Evolutionary conservation across 768 basidiomycete species (phyloP), one percentile per base, ranked within the genome.

Genomic region (Psilocybe cyanescens): DNA sequence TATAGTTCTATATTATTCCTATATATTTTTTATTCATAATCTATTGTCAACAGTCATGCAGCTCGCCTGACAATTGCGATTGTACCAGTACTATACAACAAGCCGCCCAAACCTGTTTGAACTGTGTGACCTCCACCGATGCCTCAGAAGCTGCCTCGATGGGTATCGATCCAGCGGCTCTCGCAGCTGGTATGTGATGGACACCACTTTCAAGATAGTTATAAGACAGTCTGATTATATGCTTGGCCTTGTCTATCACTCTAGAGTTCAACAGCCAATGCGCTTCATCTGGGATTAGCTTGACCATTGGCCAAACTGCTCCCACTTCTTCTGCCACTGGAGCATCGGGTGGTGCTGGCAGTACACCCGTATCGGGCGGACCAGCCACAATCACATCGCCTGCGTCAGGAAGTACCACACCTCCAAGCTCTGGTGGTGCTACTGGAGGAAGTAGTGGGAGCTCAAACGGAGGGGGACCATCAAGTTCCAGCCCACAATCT

Each of bases 201-300:
- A 35, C 41, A 1, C 41, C 12, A 44, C 11, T 11, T 35, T 6
- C 7, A 35, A 35, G 33, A 44, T 8, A 44, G n/a, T 44, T 8
- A 8, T 14, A 39, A 8, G 7, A 8, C 8, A 39, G 41, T 12
- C 41, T 44, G 14, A 44, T 12, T 4, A 44, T 44, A n/a, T 14
- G n/a, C 4, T 8, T 11, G 29, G 1, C 14, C 29, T 46, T 46
- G 3, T 31, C 19, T 55, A 3, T 19, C 24, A 24, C 11, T 44
- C 41, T 12, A 56, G 55, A 56, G 14, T 56, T 56, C 44, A 56
- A 56, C 24, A 29, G 17, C n/a, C 29, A 45, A 46, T 56, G 55
- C 17, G 16, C 41, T 16, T 5, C 55, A 16, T n/a, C 44, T 2
- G 39, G 41, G 41, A 16, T 56, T 19, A 56, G 41, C 16, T 17